A percentile compares a stretch with the other conserved stretches of the same genome.
Evolutionary conservation across 1,284 basidiomycete genomes (phyloP).

Genomic region (Ganoderma lucidum): DNA sequence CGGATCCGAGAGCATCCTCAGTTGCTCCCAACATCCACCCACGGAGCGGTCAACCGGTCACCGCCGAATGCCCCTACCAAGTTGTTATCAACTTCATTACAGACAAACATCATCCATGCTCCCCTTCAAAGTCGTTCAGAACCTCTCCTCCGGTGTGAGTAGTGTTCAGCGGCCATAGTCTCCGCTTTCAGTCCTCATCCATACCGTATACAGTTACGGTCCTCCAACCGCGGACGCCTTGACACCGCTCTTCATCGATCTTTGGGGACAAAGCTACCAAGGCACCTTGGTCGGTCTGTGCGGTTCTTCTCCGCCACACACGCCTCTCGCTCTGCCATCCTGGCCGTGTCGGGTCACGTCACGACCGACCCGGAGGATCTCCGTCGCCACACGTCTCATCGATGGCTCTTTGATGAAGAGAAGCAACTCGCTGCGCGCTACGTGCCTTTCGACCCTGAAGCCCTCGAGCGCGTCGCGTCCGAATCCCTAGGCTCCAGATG

Average conservation of each 20-base stretch:
- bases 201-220: background rate
- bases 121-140: background rate
- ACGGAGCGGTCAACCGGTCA: no score
- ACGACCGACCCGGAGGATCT: background rate
- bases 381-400: background rate
- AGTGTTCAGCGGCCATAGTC: no score
- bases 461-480: background rate
- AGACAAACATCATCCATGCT: no score
- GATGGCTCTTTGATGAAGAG: background rate
- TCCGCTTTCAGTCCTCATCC: background rate
- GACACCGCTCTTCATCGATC: background rate
- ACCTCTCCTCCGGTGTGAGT: background rate
- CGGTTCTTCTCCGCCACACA: background rate
- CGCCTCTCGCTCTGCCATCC: background rate
- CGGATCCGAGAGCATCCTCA: no score
- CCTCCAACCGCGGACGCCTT: background rate
- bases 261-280: background rate
- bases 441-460: background rate
- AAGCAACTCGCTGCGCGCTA: background rate
- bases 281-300: background rate
- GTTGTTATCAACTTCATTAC: no score
- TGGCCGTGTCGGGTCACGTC: background rate
- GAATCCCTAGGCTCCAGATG: background rate
- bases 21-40: no score
- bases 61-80: no score